These are phyloP conservation scores for Claviceps fusiformis DNA, from an alignment of 2,329 filamentous ascomycete genomes.

Conservation along the genomic window DNA sequence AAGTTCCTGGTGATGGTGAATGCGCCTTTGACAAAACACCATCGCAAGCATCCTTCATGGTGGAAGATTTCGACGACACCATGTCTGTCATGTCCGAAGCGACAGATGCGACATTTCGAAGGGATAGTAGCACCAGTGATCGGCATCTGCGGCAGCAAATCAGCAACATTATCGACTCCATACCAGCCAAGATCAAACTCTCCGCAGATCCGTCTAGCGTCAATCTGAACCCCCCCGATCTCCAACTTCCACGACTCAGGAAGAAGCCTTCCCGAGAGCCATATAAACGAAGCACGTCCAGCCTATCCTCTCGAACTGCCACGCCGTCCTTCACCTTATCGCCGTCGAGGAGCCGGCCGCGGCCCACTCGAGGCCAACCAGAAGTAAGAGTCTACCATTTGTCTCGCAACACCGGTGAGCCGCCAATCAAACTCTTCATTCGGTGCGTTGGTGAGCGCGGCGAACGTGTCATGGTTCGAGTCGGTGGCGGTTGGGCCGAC, in stretches of 20 bases:
- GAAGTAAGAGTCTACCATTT: conserved; percentile 91
- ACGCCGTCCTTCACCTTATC: conserved; percentile 58
- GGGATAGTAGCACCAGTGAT: conserved; percentile 32
- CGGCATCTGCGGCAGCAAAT: conserved; percentile 71
- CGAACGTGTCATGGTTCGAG: conserved; percentile 93
- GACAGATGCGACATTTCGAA: conserved; percentile 12
- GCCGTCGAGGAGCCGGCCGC: conserved; percentile 42
- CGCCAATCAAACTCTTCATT: conserved; percentile 89
- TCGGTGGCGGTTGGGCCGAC: conserved; percentile 97
- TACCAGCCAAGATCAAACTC: conserved; percentile 69
- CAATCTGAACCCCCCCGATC: conserved; percentile 45
- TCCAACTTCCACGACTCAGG: conserved; percentile 35
- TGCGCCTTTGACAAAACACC: conserved; percentile 24
- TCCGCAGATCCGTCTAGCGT: conserved; percentile 38
- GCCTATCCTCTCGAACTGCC: conserved; percentile 41
- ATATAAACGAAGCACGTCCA: conserved; percentile 34
- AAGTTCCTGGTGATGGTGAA: conserved; percentile 20
- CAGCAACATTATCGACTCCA: conserved; percentile 60
- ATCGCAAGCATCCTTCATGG: conserved; percentile 29
- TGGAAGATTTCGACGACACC: conserved; percentile 33
- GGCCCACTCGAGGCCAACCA: conserved; percentile 39
- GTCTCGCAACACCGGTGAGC: conserved; percentile 66
- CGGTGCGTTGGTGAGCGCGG: conserved; percentile 79
- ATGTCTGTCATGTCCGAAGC: conserved; percentile 18
- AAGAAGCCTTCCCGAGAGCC: conserved; percentile 29